Evolutionary conservation across 2,329 filamentous ascomycete species (phyloP).

Genomic region (Knoxdaviesia proteae): DNA sequence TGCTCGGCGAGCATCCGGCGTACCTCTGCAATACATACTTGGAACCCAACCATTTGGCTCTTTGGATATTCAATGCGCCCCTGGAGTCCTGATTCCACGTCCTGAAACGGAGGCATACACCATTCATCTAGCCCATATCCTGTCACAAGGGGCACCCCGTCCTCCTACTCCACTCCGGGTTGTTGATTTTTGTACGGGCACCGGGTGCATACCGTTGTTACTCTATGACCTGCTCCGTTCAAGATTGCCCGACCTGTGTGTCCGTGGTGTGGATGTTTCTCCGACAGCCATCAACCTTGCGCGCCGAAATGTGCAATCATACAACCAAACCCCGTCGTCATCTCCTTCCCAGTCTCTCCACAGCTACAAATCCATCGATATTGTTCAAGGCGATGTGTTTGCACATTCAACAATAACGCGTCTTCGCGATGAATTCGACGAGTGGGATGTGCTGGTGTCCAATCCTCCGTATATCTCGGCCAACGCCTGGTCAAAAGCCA

Average conservation of each 20-base stretch:
- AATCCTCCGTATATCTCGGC: slow-evolving; percentile 85
- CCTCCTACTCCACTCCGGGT: slow-evolving; percentile 28
- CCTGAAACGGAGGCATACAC: slow-evolving; percentile 54
- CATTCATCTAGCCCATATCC: slow-evolving; percentile 26
- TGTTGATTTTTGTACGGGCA: slow-evolving; percentile 76
- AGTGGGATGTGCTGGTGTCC: slow-evolving; percentile 50
- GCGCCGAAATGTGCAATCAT: slow-evolving; percentile 31
- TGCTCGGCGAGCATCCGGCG: slow-evolving; percentile 31
- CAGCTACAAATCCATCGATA: too few species aligned
- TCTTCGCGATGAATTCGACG: not conserved
- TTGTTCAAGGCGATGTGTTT: too few species aligned
- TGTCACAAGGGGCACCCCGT: slow-evolving; percentile 10
- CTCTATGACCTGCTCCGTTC: slow-evolving; percentile 40
- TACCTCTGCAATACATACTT: slow-evolving; percentile 76
- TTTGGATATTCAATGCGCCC: slow-evolving; percentile 55
- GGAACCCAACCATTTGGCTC: slow-evolving; percentile 75
- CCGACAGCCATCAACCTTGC: slow-evolving; percentile 43
- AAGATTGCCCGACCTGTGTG: slow-evolving; percentile 19
- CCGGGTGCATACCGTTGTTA: slow-evolving; percentile 71
- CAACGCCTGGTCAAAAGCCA: slow-evolving; percentile 16
- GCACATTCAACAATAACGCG: too few species aligned
- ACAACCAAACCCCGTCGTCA: too few species aligned
- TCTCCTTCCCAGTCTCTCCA: too few species aligned
- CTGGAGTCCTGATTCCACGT: slow-evolving; percentile 72
- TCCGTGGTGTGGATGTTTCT: slow-evolving; percentile 61